A percentile compares a stretch with the other conserved stretches of the same genome.
phyloP scores from a whole-genome alignment of 345 rosid species.

The Capsella bursapastoris region DNA sequence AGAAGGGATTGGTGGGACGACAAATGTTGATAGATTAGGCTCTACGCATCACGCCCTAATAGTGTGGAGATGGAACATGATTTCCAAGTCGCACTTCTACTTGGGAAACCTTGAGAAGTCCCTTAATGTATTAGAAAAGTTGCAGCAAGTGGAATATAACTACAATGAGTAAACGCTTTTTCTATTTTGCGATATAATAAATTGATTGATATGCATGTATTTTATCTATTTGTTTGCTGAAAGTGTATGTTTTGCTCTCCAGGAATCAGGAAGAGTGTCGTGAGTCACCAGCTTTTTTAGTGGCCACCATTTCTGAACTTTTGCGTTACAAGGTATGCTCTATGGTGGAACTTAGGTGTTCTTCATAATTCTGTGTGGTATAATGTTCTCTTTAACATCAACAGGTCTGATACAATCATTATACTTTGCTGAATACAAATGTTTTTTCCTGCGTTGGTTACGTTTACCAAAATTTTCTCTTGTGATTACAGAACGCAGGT shows the following conservation, averaged over 20 bases:
- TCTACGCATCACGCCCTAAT: conserved; percentile 48
- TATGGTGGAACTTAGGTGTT: conserved; percentile 7
- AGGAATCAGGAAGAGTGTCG: conserved; percentile 43
- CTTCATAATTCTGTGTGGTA: conserved; percentile 25
- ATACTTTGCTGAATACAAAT: conserved; percentile 6
- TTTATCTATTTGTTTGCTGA: conserved; percentile 41
- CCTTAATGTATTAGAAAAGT: conserved; percentile 67
- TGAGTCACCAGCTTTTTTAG: conserved; percentile 64
- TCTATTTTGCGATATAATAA: conserved; percentile 10
- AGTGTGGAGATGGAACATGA: conserved; percentile 76
- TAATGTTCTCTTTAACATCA: conserved; percentile 5
- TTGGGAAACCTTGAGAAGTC: conserved; percentile 85
- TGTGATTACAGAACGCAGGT: conserved; percentile 67
- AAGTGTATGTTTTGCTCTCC: conserved; percentile 19
- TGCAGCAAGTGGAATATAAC: conserved; percentile 49
- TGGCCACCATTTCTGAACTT: conserved; percentile 65
- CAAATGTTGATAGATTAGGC: conserved; percentile 44
- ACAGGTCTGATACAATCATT: conserved; percentile 10
- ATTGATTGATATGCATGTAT: conserved; percentile 25
- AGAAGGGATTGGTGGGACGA: conserved; percentile 40
- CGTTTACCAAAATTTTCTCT: conserved; percentile 25
- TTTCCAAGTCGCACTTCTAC: conserved; percentile 75
- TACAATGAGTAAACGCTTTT: conserved; percentile 49
- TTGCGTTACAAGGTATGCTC: conserved; percentile 60
- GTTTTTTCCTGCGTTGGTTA: neutral